Evolutionary conservation across 306 rosid species (phyloP), one percentile per base, ranked within the genome.

Genomic region (Castanea sativa): DNA sequence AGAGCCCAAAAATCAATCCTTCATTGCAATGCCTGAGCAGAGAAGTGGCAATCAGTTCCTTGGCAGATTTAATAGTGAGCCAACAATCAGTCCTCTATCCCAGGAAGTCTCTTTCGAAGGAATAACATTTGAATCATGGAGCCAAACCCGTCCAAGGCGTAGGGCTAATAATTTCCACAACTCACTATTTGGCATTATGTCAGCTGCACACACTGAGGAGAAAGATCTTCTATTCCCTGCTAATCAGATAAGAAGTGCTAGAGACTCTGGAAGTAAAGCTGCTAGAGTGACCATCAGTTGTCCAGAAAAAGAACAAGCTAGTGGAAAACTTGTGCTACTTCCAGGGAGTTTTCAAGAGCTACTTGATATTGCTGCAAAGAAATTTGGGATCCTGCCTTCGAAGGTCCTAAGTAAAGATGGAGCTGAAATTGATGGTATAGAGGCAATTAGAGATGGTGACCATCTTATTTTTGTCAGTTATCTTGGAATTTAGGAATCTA

Each of bases 391-490:
- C 43, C 16, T 9, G 59, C 79, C 73, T 5, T 33, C 61, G n/a
- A 93, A 87, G 79, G 83, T 95, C 69, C 55, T 93, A 0, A 77
- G 69, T 85, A 85, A 81, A 85, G 92, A 85, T 70, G 98, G 98
- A 69, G 93, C 88, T 78, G 93, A 88, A 79, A 88, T 95, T 73
- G 98, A 93, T n/a, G 83, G 84, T 30, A 64, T 90, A 76, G 94
- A 93, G 13, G 98, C 93, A 21, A 90, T 95, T 81, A 95, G 98
- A 76, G 98, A 95, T 38, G 94, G 92, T 51, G 99, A 95, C 74
- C 89, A 89, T 81, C 91, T 95, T 58, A 30, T 88, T 77, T 90
- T 95, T 79, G 86, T 83, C 5, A 77, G 82, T 61, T 71, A 23
- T 67, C 30, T 25, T 52, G 75, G 55, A 55, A 56, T 67, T 69